Percentiles rank a stretch among this genome's conserved stretches.
Conservation (phyloP, 1,284 basidiomycete genomes). For the Laetiporus sulphureus region DNA sequence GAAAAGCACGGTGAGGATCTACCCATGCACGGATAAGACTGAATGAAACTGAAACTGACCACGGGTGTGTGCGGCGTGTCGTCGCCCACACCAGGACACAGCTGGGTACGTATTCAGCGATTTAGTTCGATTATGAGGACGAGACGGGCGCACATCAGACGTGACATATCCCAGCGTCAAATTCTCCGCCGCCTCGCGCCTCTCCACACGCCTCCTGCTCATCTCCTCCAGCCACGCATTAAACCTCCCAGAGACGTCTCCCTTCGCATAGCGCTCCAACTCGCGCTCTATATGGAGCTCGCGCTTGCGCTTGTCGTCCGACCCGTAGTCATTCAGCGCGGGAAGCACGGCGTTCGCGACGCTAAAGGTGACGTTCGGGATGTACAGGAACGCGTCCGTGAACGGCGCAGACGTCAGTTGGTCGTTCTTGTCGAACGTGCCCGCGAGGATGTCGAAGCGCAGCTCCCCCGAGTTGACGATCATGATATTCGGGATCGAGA, state of each 20-base stretch:
- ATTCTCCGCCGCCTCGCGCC: conserved; percentile 33
- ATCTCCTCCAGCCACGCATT: conserved; percentile 50
- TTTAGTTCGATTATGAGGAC: too few species aligned
- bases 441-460: conserved; percentile 67
- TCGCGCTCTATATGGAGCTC: conserved; percentile 31
- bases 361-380: conserved; percentile 42
- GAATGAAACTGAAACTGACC: conserved; percentile 8
- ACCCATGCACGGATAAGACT: not conserved
- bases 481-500: conserved; percentile 56
- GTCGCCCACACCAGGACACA: conserved; percentile 68
- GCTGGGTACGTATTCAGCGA: conserved; percentile 35
- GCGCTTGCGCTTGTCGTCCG: conserved; percentile 24
- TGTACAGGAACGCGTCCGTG: conserved; percentile 50
- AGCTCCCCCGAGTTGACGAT: conserved; percentile 71
- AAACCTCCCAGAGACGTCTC: conserved; percentile 47
- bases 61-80: conserved; percentile 56
- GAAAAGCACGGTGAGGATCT: not conserved
- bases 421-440: conserved; percentile 74
- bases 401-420: conserved; percentile 70
- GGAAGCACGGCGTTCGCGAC: conserved; percentile 49
- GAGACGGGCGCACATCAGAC: conserved; percentile 52
- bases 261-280: conserved; percentile 38
- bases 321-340: conserved; percentile 43
- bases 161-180: conserved; percentile 73
- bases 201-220: conserved; percentile 32